Evolutionary conservation across 371 early-diverging fungal species (phyloP), one percentile per base, ranked within the genome.

Genomic region (Mortierella sp.): DNA sequence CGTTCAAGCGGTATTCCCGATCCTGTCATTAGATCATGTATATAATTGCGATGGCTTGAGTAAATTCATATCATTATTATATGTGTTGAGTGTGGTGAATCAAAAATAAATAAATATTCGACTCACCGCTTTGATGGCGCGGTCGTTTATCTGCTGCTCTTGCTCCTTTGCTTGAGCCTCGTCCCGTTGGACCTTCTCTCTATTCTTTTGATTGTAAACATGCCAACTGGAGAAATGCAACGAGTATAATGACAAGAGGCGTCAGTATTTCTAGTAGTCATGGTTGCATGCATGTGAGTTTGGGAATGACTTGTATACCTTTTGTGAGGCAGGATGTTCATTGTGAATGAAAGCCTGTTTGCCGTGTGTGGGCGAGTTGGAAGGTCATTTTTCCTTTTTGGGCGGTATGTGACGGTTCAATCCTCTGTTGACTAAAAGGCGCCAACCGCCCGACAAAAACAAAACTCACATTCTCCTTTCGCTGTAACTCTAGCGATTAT

Each of bases 301-400:
- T 32, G 13, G 34, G 17, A 74, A 42, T n/a, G 34, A 8, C 13
- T 3, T 34, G 22, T 32, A 13, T 80, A 89, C 91, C 91, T 92
- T 72, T 93, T 93, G 80, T 93, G 93, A 51, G 85, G 92, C 10
- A 93, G 83, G 69, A 93, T 93, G 70, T 91, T 91, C 91, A 90
- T 91, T 29, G 42, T 22, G 3, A 43, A 29, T 8, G 4, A 53
- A 17, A 23, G 22, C 19, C 23, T 53, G 28, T 15, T 17, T 40
- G 26, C 35, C 47, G 12, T 23, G 51, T 45, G 15, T 10, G 26
- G 26, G 26, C 22, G 26, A 53, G 17, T 7, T n/a, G n/a, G n/a
- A n/a, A n/a, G n/a, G n/a, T n/a, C n/a, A n/a, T n/a, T n/a, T 28
- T 47, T 17, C 64, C 40, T 51, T 68, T 45, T 68, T n/a, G 57